Base-by-base conservation (phyloP, 352 stramenopile genomes). In the Pythium apleroticum region DNA sequence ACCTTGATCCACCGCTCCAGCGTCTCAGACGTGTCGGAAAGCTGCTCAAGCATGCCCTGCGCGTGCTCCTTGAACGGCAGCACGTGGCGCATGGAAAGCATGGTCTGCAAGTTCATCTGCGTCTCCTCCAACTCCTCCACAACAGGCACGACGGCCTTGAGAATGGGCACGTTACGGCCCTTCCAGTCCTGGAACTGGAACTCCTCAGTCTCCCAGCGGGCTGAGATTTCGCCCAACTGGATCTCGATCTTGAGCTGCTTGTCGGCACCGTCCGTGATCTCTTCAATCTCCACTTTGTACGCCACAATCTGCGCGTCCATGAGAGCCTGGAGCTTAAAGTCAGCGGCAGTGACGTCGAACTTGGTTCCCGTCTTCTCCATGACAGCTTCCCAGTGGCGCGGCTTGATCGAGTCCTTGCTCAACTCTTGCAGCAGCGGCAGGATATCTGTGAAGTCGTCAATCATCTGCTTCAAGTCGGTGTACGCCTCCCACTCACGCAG, bases 161-260 rank as follows among this genome's bases (percentile, higher is more conserved):
- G 81, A 55, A 99, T 97, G 7, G 97, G 90, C 24, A 99, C 90
- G 43, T 96, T 97, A 33, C 96, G 84, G 22, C 80, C 88, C 70
- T 99, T 99, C 84, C 88, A 95, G 59, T 95, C 88, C 56, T 90
- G 84, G 73, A 99, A 99, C 37, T 96, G 82, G 69, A 99, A 99
- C 71, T 98, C 91, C 58, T 98, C 90, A 0, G 85, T 87, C 60
- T 95, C 84, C 97, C 97, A 99, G 24, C 95, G 90, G 22, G 81
- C 81, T 17, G 93, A 85, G 48, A 99, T 98, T 61, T 99, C 97
- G 14, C 73, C 78, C 7, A 99, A 77, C 58, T 97, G 87, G 9
- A 97, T 72, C 65, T 99, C 93, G 63, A 99, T 99, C 71, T 98
- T 98, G 4, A 98, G 74, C 74, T 99, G 97, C 62, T 99, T 99